Conservation (phyloP, 2,329 filamentous ascomycete genomes). For the Penicillium paneum region DNA sequence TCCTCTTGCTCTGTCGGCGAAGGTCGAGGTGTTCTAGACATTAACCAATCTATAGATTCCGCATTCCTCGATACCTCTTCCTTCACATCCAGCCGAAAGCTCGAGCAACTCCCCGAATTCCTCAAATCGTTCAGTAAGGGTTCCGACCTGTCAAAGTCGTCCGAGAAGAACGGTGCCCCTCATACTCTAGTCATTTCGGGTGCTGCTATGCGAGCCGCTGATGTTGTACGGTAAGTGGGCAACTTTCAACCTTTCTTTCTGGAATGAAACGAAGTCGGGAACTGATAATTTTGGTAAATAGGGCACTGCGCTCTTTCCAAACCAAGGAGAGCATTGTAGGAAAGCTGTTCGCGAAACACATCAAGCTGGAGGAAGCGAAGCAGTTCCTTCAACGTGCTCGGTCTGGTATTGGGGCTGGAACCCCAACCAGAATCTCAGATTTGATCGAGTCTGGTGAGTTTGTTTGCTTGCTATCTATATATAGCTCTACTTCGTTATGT, state of each 20-base stretch:
- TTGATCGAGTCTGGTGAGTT: constrained; percentile 74
- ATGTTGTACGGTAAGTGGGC: constrained; percentile 67
- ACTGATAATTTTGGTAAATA: constrained; percentile 30
- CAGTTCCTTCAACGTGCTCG: constrained; percentile 65
- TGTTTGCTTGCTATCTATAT: neutral
- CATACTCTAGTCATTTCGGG: constrained; percentile 88
- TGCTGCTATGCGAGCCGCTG: constrained; percentile 80
- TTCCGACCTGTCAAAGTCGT: constrained; percentile 59
- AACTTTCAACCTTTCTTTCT: neutral
- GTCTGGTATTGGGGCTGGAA: constrained; percentile 81
- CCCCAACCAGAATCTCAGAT: constrained; percentile 76
- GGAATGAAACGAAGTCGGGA: neutral
- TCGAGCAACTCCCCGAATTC: constrained; percentile 74
- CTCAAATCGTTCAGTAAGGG: constrained; percentile 62
- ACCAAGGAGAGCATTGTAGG: constrained; percentile 73
- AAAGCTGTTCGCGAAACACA: constrained; percentile 97
- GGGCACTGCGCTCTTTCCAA: constrained; percentile 73
- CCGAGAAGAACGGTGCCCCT: constrained; percentile 67
- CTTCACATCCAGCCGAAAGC: constrained; percentile 63
- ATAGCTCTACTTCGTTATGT: neutral
- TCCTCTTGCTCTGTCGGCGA: neutral
- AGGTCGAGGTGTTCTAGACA: neutral
- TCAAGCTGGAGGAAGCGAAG: constrained; percentile 86
- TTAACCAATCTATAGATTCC: constrained; percentile 51
- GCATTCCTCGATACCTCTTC: constrained; percentile 76